Conservation (phyloP, 352 stramenopile species). For the Phytopythium montanum region DNA sequence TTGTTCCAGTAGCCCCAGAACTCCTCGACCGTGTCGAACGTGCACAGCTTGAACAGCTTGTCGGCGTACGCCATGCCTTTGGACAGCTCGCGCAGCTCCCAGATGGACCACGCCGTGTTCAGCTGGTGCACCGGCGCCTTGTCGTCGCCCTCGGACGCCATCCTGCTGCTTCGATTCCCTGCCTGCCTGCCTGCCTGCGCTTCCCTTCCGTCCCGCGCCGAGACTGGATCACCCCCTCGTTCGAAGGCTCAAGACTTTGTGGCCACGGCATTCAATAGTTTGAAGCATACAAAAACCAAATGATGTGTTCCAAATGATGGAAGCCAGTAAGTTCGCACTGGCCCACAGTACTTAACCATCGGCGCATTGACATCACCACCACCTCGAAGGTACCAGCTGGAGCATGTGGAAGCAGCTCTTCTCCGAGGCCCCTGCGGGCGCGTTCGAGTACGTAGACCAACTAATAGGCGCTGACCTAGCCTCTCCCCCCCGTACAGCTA, state of each 20-base stretch:
- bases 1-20: conserved; percentile 92
- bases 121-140: conserved; percentile 57
- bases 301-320: too few species aligned
- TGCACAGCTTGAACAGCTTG: conserved; percentile 87
- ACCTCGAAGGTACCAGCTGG: neutral
- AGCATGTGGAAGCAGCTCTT: conserved; percentile 73
- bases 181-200: neutral
- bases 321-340: neutral
- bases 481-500: neutral
- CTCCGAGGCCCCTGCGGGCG: conserved; percentile 53
- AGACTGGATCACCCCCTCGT: neutral
- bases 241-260: too few species aligned
- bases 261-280: too few species aligned
- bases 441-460: conserved; percentile 48
- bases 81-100: conserved; percentile 73
- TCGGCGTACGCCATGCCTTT: conserved; percentile 83
- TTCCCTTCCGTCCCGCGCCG: neutral
- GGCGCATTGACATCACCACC: neutral
- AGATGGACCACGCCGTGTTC: conserved; percentile 83
- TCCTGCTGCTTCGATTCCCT: conserved; percentile 11
- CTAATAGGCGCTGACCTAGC: neutral
- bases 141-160: conserved; percentile 45
- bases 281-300: too few species aligned
- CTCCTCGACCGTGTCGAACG: conserved; percentile 83
- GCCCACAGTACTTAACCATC: neutral